A percentile compares a stretch with the other conserved stretches of the same genome.
Evolutionary conservation across 2,329 filamentous ascomycete genomes (phyloP).

Genomic region (Alternaria viburni): DNA sequence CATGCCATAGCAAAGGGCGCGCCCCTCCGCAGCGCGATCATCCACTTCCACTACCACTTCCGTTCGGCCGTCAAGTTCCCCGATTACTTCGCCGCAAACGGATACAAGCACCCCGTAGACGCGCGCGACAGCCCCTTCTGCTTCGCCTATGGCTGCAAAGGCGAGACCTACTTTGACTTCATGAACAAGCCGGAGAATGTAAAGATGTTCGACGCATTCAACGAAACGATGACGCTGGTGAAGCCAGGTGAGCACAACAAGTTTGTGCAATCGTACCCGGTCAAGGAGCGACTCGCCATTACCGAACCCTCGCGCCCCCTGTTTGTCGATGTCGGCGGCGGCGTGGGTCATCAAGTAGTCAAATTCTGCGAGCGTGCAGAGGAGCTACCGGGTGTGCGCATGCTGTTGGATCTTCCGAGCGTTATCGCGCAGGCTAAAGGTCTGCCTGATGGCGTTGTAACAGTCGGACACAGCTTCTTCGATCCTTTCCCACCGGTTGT

Average conservation of each 20-base stretch:
- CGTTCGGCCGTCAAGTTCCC: constrained; percentile 19
- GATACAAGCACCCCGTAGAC: constrained; percentile 38
- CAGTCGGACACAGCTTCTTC: constrained; percentile 24
- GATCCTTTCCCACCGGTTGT: constrained; percentile 16
- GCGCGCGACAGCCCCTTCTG: constrained; percentile 34
- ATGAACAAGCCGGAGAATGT: constrained; percentile 21
- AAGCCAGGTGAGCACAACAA: constrained; percentile 2
- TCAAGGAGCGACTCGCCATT: constrained; percentile 14
- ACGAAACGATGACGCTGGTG: constrained; percentile 32
- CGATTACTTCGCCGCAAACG: constrained; percentile 35
- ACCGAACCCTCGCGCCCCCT: constrained; percentile 8
- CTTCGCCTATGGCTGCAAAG: constrained; percentile 17
- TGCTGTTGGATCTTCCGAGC: constrained; percentile 25
- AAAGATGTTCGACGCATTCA: constrained; percentile 29
- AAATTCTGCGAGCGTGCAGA: neutral
- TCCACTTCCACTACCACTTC: constrained; percentile 14
- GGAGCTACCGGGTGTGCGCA: neutral
- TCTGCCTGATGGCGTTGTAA: constrained; percentile 7
- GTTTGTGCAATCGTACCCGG: constrained; percentile 23
- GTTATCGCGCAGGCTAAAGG: constrained; percentile 10
- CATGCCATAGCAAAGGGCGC: neutral
- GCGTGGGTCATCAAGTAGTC: neutral
- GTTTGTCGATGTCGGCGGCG: constrained; percentile 27
- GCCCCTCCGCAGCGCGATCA: constrained; percentile 3
- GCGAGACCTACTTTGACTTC: constrained; percentile 36